Conservation (phyloP, 2,329 filamentous ascomycete species). For the Plenodomus lindquistii region DNA sequence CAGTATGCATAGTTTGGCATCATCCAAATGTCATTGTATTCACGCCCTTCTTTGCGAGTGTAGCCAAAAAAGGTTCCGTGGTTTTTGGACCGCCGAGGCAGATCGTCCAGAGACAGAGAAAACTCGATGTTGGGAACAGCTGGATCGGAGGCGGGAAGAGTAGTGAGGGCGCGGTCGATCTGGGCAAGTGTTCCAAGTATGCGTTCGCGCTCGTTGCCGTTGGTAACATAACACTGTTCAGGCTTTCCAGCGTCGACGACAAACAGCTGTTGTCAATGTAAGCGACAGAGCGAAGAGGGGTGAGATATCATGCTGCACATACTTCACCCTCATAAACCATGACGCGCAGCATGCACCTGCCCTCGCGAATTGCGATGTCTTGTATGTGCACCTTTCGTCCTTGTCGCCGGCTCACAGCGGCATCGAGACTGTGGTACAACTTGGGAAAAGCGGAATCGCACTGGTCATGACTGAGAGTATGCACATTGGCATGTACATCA, state of each 20-base stretch:
- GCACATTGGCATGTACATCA: slow-evolving; percentile 37
- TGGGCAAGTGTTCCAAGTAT: slow-evolving; percentile 40
- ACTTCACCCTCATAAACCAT: slow-evolving; percentile 39
- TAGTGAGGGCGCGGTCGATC: slow-evolving; percentile 36
- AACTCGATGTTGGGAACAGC: slow-evolving; percentile 38
- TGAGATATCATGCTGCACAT: slow-evolving; percentile 1
- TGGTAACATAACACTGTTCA: slow-evolving; percentile 38
- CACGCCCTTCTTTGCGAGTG: slow-evolving; percentile 31
- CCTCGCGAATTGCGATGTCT: slow-evolving; percentile 34
- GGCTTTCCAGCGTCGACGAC: slow-evolving; percentile 36
- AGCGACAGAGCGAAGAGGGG: slow-evolving; percentile 1
- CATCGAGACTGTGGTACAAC: slow-evolving; percentile 35
- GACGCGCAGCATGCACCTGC: slow-evolving; percentile 38
- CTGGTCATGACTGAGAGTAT: slow-evolving; percentile 38
- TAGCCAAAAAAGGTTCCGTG: slow-evolving; percentile 36
- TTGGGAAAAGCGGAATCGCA: slow-evolving; percentile 40
- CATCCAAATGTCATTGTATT: slow-evolving; percentile 40
- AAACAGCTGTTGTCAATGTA: slow-evolving; percentile 27
- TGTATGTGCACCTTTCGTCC: slow-evolving; percentile 31
- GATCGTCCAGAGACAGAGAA: slow-evolving; percentile 37
- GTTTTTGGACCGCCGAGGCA: slow-evolving; percentile 33
- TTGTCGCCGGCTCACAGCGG: slow-evolving; percentile 26
- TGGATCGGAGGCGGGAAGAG: slow-evolving; percentile 30
- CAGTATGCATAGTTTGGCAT: slow-evolving; percentile 43
- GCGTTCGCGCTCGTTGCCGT: slow-evolving; percentile 41